phyloP scores from a whole-genome alignment of 345 rosid genomes.

The Trapa incisa region DNA sequence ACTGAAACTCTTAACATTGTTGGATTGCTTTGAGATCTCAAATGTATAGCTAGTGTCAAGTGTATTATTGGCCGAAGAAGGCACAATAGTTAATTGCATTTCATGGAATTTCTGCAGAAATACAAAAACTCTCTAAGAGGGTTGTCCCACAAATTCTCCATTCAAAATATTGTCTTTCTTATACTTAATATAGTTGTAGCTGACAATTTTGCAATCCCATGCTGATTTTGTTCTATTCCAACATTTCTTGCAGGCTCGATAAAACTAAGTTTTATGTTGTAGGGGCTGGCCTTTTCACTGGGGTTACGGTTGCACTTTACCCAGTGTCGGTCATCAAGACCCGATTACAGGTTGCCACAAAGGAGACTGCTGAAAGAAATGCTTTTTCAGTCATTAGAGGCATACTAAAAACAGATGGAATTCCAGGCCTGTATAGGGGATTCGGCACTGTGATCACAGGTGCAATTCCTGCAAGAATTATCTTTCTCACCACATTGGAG shows the following conservation, averaged over 20 bases:
- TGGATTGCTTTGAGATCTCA: neutral
- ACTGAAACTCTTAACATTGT: neutral
- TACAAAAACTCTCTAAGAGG: neutral
- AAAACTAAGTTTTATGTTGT: constrained; percentile 75
- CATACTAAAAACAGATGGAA: constrained; percentile 59
- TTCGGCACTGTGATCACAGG: constrained; percentile 94
- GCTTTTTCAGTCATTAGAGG: constrained; percentile 73
- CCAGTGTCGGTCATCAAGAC: constrained; percentile 90
- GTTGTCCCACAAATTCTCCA: neutral
- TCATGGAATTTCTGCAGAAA: neutral
- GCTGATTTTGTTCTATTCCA: constrained; percentile 11
- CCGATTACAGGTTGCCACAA: constrained; percentile 89
- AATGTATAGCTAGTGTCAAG: neutral
- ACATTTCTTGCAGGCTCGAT: constrained; percentile 59
- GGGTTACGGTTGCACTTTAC: constrained; percentile 77
- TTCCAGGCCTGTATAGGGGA: constrained; percentile 90
- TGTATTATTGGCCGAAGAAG: neutral
- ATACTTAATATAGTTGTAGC: neutral
- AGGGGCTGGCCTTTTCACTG: constrained; percentile 96
- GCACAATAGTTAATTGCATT: neutral
- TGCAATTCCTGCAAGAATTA: constrained; percentile 81
- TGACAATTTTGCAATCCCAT: neutral
- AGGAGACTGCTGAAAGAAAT: constrained; percentile 57
- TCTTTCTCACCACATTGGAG: constrained; percentile 80
- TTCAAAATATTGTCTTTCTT: neutral